Conservation (phyloP, 305 asterid species). For the Fraxinus baroniana region DNA sequence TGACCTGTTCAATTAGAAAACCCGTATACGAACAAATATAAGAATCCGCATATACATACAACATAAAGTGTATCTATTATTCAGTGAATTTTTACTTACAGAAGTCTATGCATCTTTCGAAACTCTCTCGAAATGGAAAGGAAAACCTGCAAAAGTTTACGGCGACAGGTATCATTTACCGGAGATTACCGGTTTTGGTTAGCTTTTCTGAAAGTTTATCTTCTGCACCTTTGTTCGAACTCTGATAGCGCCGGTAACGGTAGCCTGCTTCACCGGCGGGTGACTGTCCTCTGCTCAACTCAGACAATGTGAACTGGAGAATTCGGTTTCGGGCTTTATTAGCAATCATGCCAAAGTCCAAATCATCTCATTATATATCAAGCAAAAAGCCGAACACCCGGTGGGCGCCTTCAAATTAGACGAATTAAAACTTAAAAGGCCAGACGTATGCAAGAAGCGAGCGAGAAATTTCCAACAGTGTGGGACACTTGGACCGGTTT, state of each 20-base stretch:
- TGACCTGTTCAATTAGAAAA: slow-evolving; percentile 27
- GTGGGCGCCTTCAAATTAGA: no score
- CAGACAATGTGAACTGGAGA: neutral
- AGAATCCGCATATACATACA: neutral
- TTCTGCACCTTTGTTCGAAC: neutral
- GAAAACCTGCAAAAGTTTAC: neutral
- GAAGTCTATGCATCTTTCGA: slow-evolving; percentile 14
- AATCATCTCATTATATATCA: no score
- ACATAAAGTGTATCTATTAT: neutral
- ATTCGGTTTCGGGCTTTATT: neutral
- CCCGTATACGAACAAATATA: neutral
- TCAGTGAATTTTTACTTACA: neutral
- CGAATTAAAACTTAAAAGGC: no score
- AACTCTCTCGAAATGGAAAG: neutral
- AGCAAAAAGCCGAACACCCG: no score
- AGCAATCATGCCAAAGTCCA: no score
- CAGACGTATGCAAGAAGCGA: no score
- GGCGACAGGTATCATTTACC: no score
- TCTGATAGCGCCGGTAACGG: neutral
- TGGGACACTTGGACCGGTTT: no score
- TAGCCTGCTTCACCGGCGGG: neutral
- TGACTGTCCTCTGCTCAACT: neutral
- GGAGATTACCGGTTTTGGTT: neutral
- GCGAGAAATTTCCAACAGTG: no score
- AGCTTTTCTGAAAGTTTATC: neutral